Evolutionary conservation across 768 basidiomycete species (phyloP), one percentile per base, ranked within the genome.

Genomic region (Leccinum arenicola): DNA sequence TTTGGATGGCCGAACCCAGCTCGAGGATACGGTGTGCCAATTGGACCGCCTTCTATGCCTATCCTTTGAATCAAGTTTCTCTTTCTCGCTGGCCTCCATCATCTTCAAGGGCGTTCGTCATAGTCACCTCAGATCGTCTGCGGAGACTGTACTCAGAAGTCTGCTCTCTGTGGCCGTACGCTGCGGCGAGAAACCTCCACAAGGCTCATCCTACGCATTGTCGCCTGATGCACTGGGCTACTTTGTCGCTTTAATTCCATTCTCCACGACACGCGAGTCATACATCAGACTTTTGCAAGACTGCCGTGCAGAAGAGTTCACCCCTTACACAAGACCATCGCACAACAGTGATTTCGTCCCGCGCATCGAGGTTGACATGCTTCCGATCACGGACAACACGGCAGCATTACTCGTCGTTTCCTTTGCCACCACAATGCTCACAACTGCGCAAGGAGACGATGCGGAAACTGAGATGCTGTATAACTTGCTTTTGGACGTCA

Each of bases 21-120:
- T 93, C n/a, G 85, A 87, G 62, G 87, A 89, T 27, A 79, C 87
- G 5, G 82, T 87, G 1, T 76, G 76, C 36, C 87, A 91, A 67
- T 76, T 96, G 31, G 93, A 95, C 63, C 80, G 84, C 38, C 73
- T 88, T 47, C 76, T 91, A 15, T 83, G 84, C 40, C 74, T 96
- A 27, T 90, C 89, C 0, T 95, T 95, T 74, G 87, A 89, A 38
- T 73, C 75, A 23, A 88, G 79, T 70, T 89, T 93, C 74, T 90
- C 91, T 7, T 92, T 95, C 73, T 86, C 89, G 12, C 73, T 97
- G 19, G 86, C 92, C 1, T 79, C 91, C 0, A 82, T 93, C 63
- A 84, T 96, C 50, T 91, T 94, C 81, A 94, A 95, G 69, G 93
- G 93, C 43, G 75, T 94, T 56, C 84, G 93, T 25, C 85, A 87